These are phyloP conservation scores for Hypocrella siamensis DNA, from an alignment of 2,329 filamentous ascomycete genomes.

Conservation along the genomic window DNA sequence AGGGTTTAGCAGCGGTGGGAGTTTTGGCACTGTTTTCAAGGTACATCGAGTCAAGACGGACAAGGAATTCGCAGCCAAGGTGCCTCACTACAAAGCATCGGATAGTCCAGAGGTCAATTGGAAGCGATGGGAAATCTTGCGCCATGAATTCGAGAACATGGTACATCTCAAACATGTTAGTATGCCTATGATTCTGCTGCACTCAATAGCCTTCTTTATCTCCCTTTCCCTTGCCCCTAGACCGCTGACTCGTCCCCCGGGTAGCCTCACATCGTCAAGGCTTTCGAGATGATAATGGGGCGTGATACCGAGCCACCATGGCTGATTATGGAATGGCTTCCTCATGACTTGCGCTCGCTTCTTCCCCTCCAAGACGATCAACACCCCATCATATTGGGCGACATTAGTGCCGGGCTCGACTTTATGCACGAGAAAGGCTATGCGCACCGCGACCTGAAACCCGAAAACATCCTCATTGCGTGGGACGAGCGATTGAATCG, in stretches of 20 bases:
- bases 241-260: background rate
- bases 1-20: background rate
- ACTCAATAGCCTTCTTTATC: background rate
- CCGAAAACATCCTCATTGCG: background rate
- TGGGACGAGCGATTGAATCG: background rate
- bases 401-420: background rate
- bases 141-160: no score
- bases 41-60: background rate
- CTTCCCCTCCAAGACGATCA: background rate
- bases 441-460: background rate
- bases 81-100: background rate
- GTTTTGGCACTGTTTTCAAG: background rate
- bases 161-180: background rate
- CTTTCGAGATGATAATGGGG: no score
- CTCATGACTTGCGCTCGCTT: background rate
- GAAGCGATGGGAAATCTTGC: background rate
- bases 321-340: background rate
- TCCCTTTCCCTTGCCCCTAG: background rate
- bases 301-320: background rate
- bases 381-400: background rate
- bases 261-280: background rate
- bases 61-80: background rate
- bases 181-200: background rate
- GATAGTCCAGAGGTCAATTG: background rate
- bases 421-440: background rate